Conservation (phyloP, 1,284 basidiomycete species). For the Stereum hirsutum region DNA sequence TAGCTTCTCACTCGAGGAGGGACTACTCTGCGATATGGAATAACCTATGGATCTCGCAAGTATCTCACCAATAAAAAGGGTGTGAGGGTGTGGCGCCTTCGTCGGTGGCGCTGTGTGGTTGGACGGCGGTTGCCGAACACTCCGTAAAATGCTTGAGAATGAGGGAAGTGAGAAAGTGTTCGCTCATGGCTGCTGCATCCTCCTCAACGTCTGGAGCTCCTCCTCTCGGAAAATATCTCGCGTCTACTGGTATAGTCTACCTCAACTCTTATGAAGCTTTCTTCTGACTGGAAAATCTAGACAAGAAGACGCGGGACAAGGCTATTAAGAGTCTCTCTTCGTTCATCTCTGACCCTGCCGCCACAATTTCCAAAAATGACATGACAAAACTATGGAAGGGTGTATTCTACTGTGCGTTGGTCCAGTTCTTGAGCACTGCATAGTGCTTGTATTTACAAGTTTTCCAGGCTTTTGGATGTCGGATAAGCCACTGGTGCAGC, state of each 20-base stretch:
- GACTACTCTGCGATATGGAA: no score
- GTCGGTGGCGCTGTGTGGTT: no score
- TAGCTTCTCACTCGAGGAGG: no score
- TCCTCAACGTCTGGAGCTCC: conserved; percentile 18
- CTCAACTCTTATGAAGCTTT: conserved; percentile 11
- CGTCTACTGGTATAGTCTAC: conserved; percentile 63
- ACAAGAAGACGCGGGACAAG: conserved; percentile 85
- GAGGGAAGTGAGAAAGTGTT: no score
- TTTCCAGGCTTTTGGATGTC: conserved; percentile 95
- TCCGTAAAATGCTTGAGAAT: conserved; percentile 2
- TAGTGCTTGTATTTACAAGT: not conserved
- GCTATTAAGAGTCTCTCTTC: conserved; percentile 71
- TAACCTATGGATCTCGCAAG: no score
- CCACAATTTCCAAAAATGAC: conserved; percentile 59
- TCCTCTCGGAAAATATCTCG: conserved; percentile 84
- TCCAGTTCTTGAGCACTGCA: not conserved
- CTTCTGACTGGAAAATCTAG: conserved; percentile 30
- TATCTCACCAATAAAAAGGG: no score
- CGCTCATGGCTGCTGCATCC: conserved; percentile 9
- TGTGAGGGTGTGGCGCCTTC: no score
- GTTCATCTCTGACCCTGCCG: conserved; percentile 63
- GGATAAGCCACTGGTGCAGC: conserved; percentile 95
- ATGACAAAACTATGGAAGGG: conserved; percentile 97
- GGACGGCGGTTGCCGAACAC: no score
- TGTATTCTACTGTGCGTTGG: conserved; percentile 84